Evolutionary conservation across 73 alveolate species (phyloP).

Genomic region (Paramecium pentaurelia): DNA sequence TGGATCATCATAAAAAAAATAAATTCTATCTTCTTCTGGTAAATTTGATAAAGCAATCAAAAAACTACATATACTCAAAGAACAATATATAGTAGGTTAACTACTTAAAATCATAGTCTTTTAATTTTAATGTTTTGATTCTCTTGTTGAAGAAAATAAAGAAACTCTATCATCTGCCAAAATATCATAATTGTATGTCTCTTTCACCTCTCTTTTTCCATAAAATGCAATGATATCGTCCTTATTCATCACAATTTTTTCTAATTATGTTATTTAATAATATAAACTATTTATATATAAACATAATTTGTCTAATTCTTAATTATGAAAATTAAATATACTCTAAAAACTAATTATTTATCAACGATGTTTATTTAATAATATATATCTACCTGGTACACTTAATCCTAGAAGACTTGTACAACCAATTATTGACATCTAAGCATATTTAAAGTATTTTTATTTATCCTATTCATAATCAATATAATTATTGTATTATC

Average conservation of each 20-base stretch:
- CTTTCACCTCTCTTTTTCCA: background rate
- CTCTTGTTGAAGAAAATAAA: background rate
- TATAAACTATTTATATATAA: background rate
- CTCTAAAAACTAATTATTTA: background rate
- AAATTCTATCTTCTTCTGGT: background rate
- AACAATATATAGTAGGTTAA: background rate
- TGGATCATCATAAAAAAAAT: constrained; percentile 40
- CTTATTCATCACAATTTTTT: background rate
- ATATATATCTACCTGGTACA: constrained; percentile 7
- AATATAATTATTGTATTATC: background rate
- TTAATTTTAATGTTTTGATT: background rate
- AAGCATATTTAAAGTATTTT: background rate
- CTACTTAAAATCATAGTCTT: background rate
- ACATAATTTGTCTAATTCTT: background rate
- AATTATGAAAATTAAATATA: background rate
- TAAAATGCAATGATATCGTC: constrained; percentile 10
- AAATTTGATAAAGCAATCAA: background rate
- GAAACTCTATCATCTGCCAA: background rate
- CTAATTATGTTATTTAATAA: background rate
- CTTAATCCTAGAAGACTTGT: background rate
- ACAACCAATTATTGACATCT: background rate
- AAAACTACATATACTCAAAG: background rate
- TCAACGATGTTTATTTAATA: constrained; percentile 18
- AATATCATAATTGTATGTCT: background rate
- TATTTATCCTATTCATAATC: background rate